phyloP scores from a whole-genome alignment of 305 asterid genomes.

The Fraxinus nigra region DNA sequence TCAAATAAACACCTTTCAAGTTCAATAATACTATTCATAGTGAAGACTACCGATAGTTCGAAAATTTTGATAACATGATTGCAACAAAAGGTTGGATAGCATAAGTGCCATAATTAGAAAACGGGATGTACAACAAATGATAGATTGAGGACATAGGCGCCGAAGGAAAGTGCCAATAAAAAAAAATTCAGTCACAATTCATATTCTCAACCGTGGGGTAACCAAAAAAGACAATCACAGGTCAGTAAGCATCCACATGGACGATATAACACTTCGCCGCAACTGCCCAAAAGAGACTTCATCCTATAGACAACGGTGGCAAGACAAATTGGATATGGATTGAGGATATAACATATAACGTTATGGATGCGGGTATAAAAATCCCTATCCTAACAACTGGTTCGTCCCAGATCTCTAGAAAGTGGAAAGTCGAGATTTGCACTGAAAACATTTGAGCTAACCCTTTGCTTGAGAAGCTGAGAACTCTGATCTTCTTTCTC shows the following conservation, averaged over 20 bases:
- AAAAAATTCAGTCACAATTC: too few species aligned
- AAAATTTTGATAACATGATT: too few species aligned
- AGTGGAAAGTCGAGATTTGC: background rate
- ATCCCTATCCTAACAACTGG: background rate
- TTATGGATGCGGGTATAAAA: background rate
- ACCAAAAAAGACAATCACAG: background rate
- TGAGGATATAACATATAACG: background rate
- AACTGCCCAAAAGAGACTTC: background rate
- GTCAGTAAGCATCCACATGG: background rate
- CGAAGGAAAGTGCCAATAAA: too few species aligned
- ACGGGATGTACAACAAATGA: too few species aligned
- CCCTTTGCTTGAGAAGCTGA: conserved; percentile 30
- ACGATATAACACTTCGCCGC: background rate
- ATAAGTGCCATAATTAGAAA: too few species aligned
- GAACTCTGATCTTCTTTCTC: conserved; percentile 38
- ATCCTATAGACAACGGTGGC: background rate
- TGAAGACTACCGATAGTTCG: too few species aligned
- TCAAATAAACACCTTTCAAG: too few species aligned
- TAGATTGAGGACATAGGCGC: too few species aligned
- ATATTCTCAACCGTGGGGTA: too few species aligned
- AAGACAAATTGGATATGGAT: background rate
- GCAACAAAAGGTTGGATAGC: background rate
- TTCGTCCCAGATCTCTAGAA: background rate
- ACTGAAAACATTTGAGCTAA: conserved; percentile 3
- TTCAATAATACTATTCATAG: too few species aligned